A percentile compares a stretch with the other conserved stretches of the same genome.
phyloP scores from a whole-genome alignment of 2,329 filamentous ascomycete species.

The Byssothecium circinans region DNA sequence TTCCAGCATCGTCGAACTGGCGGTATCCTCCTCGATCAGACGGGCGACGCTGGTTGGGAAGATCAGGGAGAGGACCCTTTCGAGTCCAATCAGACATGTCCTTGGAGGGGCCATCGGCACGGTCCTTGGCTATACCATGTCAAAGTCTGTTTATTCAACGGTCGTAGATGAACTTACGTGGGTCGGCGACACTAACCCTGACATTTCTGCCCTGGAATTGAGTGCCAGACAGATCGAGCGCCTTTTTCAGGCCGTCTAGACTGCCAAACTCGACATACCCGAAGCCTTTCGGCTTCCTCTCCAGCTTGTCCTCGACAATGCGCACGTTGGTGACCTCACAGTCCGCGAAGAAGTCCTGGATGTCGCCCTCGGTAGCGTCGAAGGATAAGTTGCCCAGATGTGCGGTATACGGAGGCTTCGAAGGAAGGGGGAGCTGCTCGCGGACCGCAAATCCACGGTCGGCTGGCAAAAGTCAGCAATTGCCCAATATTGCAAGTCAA shows the following conservation, averaged over 20 bases:
- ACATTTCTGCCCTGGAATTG: conserved; percentile 87
- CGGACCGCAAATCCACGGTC: conserved; percentile 50
- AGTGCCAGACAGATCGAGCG: conserved; percentile 77
- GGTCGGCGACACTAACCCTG: conserved; percentile 93
- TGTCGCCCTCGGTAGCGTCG: conserved; percentile 81
- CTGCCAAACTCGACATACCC: conserved; percentile 94
- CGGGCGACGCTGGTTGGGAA: conserved; percentile 61
- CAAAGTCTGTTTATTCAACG: conserved; percentile 9
- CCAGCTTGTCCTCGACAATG: conserved; percentile 94
- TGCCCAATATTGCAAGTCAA: conserved; percentile 6
- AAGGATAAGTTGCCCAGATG: conserved; percentile 97
- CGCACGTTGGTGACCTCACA: conserved; percentile 89
- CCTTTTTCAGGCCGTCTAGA: conserved; percentile 87
- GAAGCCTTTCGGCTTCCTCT: conserved; percentile 94
- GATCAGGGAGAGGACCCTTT: conserved; percentile 82
- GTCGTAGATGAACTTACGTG: conserved; percentile 67
- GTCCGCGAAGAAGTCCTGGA: conserved; percentile 80
- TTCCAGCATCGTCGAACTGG: conserved; percentile 55
- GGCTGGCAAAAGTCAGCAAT: conserved; percentile 15
- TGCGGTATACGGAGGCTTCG: conserved; percentile 91
- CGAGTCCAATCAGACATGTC: conserved; percentile 91
- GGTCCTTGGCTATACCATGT: conserved; percentile 72
- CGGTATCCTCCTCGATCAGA: conserved; percentile 52
- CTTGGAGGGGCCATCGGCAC: conserved; percentile 66
- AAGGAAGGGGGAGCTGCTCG: conserved; percentile 82